Percentiles rank a stretch among this genome's conserved stretches.
Conservation (phyloP, 768 basidiomycete species). For the Suillus occidentalis region DNA sequence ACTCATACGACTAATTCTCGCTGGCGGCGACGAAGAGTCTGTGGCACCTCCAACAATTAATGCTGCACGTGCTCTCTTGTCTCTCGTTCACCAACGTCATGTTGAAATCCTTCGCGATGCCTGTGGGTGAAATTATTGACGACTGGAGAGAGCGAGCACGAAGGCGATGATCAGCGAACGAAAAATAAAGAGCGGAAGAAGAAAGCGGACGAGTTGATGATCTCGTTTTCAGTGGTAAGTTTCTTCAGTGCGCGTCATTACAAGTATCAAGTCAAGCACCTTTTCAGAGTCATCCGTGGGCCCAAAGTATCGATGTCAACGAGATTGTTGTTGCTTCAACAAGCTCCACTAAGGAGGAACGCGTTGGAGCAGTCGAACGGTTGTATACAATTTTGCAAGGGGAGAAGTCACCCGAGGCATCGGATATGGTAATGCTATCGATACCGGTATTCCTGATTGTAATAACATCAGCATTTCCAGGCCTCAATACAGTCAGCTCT, state of each 20-base stretch:
- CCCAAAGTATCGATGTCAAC: slow-evolving; percentile 36
- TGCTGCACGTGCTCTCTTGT: slow-evolving; percentile 42
- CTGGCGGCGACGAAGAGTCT: slow-evolving; percentile 1
- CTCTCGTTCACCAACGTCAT: slow-evolving; percentile 65
- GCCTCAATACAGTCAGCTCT: slow-evolving; percentile 63
- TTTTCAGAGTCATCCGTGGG: slow-evolving; percentile 23
- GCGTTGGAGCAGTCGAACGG: slow-evolving; percentile 58
- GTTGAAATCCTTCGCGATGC: slow-evolving; percentile 46
- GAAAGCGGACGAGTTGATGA: slow-evolving; percentile 51
- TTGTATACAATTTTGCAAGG: slow-evolving; percentile 43
- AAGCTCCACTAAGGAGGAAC: slow-evolving; percentile 59
- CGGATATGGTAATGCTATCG: slow-evolving; percentile 41
- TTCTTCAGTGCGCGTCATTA: background rate
- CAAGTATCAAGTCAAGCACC: background rate
- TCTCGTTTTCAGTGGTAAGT: slow-evolving; percentile 59
- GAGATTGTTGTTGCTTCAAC: slow-evolving; percentile 55
- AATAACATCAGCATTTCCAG: slow-evolving; percentile 29
- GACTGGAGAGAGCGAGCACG: slow-evolving; percentile 14
- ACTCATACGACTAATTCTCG: slow-evolving; percentile 22
- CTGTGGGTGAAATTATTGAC: slow-evolving; percentile 38
- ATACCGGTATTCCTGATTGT: background rate
- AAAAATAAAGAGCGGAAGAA: slow-evolving; percentile 37
- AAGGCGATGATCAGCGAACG: slow-evolving; percentile 19
- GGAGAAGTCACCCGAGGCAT: slow-evolving; percentile 23
- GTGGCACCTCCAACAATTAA: slow-evolving; percentile 2